These are phyloP conservation scores for Fusarium decemcellulare DNA, from an alignment of 2,329 filamentous ascomycete genomes.

Conservation along the genomic window DNA sequence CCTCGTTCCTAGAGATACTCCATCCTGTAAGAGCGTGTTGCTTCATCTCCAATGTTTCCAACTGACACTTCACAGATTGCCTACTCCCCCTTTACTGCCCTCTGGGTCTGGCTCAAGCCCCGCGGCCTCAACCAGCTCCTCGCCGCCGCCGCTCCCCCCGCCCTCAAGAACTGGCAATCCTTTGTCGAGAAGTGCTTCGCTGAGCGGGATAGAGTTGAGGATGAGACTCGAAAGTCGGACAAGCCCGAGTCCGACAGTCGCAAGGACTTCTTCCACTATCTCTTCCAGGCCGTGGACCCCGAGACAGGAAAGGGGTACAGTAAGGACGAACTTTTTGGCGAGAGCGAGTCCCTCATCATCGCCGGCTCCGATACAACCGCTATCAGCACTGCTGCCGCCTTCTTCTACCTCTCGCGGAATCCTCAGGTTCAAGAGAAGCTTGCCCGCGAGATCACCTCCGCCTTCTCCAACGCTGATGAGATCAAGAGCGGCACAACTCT, in stretches of 20 bases:
- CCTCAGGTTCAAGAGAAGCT: conserved; percentile 24
- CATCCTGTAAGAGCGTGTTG: conserved; percentile 19
- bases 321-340: conserved; percentile 40
- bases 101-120: conserved; percentile 46
- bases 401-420: conserved; percentile 39
- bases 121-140: conserved; percentile 41
- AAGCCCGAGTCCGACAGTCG: conserved; percentile 15
- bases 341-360: conserved; percentile 43
- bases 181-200: conserved; percentile 40
- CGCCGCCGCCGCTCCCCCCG: conserved; percentile 30
- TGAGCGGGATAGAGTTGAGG: conserved; percentile 31
- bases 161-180: conserved; percentile 30
- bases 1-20: conserved; percentile 21
- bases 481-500: conserved; percentile 24
- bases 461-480: conserved; percentile 21
- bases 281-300: conserved; percentile 39
- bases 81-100: conserved; percentile 35
- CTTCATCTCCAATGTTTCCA: neutral
- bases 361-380: conserved; percentile 41
- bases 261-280: conserved; percentile 46
- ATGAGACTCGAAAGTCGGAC: neutral
- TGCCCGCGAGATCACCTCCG: conserved; percentile 18
- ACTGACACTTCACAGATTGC: conserved; percentile 25
- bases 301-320: conserved; percentile 44
- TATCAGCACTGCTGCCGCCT: conserved; percentile 27